Evolutionary conservation across 495 filamentous ascomycete species (phyloP).

Genomic region (Hapsidospora chrysogenum): DNA sequence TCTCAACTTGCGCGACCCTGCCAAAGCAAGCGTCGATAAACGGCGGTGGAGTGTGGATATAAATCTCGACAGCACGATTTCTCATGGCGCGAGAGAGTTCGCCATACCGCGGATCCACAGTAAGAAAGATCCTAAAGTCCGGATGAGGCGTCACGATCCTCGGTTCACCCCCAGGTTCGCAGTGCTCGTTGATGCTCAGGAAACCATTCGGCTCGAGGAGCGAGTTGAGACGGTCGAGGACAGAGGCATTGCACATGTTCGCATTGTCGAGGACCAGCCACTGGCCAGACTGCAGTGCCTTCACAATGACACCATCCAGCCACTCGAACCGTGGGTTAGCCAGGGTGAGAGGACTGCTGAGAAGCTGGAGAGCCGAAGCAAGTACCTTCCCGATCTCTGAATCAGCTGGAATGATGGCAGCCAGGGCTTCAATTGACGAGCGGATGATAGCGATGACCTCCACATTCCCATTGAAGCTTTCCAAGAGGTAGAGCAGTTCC

Average conservation of each 20-base stretch:
- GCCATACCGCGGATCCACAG: conserved; percentile 82
- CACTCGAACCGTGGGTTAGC: conserved; percentile 79
- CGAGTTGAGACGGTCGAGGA: conserved; percentile 88
- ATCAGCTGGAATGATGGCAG: conserved; percentile 8
- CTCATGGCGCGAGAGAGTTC: conserved; percentile 95
- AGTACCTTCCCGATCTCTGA: conserved; percentile 14
- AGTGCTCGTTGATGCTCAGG: conserved; percentile 84
- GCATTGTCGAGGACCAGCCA: conserved; percentile 97
- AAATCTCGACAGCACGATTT: conserved; percentile 86
- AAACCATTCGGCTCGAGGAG: conserved; percentile 79
- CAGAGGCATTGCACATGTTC: conserved; percentile 87
- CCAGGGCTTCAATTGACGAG: conserved; percentile 13
- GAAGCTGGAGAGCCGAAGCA: conserved; percentile 16
- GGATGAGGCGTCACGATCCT: conserved; percentile 67
- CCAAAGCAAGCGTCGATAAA: conserved; percentile 6
- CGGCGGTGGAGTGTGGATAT: conserved; percentile 30
- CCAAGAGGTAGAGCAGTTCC: conserved; percentile 21
- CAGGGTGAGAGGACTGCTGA: conserved; percentile 25
- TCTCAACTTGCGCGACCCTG: conserved; percentile 22
- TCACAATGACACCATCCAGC: conserved; percentile 82
- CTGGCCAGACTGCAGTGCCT: conserved; percentile 67
- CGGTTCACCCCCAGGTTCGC: conserved; percentile 62
- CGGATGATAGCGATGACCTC: conserved; percentile 14
- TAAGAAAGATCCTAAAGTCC: conserved; percentile 83
- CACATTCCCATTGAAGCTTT: conserved; percentile 10